Evolutionary conservation across 495 filamentous ascomycete species (phyloP), one percentile per base, ranked within the genome.

Genomic region (Ascobolus immersus): DNA sequence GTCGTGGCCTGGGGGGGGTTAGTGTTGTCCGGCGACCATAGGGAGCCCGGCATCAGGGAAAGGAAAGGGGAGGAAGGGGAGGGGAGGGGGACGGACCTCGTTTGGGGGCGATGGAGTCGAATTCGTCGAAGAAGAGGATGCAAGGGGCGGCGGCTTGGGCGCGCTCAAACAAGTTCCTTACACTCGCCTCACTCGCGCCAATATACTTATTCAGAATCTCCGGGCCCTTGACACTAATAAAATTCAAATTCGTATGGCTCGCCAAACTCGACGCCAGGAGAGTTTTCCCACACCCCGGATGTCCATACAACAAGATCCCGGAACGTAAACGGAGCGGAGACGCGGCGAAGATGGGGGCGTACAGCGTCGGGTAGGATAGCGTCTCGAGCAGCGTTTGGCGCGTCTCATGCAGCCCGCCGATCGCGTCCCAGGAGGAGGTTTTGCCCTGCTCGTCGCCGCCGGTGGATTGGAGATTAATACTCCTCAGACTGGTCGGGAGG

Each of bases 121-220:
- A 94, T 50, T 96, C 86, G 48, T 96, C 86, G 44, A 96, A 94
- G 60, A 96, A 96, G 2, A 96, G 58, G 6, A 96, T 71, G 40
- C 82, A 92, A 0, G 86, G 86, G 23, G 73, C 65, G 1, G 86
- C 86, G 8, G 84, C 81, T 39, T 73, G 65, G 0, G 86, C 86
- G 38, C 86, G 66, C 47, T 86, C 84, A 39, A 96, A 96, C 2
- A 94, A 62, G 52, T 94, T 86, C 2, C 89, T 69, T 11, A 96
- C 80, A 35, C 67, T 76, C 56, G 94, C 94, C 45, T 96, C 86
- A 21, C 73, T 80, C 0, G 86, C 86, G 37, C 86, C 86, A 22
- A 94, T 94, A 51, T 94, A 94, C 50, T 94, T 96, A 55, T 94
- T 94, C 39, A 96, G 53, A 26, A 96, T 93, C 54, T 96, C 89